These are phyloP conservation scores for Coccomyxa sp. DNA, from an alignment of 139 green algal species.

Conservation along the genomic window DNA sequence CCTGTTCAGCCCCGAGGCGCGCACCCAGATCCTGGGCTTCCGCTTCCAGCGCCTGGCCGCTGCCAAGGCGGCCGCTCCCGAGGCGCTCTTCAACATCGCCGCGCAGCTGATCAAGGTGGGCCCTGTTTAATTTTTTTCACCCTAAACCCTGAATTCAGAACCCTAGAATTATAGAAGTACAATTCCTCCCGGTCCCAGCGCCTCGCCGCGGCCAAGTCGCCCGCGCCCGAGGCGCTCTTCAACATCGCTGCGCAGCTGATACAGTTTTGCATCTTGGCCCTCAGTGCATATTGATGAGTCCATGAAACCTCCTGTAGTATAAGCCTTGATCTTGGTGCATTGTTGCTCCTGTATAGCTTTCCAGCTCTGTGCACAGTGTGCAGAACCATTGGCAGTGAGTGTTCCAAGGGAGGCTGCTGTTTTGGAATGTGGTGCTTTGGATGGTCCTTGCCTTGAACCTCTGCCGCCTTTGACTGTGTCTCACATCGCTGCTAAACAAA, in stretches of 20 bases:
- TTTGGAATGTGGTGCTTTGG: no score
- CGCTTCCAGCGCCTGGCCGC: conserved; percentile 14
- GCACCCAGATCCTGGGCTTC: conserved; percentile 38
- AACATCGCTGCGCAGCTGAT: conserved; percentile 53
- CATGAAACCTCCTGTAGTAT: no score
- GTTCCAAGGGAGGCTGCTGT: no score
- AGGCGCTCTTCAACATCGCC: conserved; percentile 24
- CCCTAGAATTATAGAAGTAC: no score
- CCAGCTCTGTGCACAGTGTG: no score
- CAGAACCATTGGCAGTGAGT: no score
- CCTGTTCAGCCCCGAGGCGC: conserved; percentile 21
- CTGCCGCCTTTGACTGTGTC: no score
- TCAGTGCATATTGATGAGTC: background rate
- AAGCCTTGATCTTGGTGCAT: no score
- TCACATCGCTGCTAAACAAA: no score
- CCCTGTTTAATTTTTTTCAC: background rate
- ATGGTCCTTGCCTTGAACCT: no score
- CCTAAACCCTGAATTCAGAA: no score
- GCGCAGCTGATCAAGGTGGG: conserved; percentile 62
- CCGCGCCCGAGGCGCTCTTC: background rate
- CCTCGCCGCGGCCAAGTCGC: background rate
- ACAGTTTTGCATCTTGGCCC: background rate
- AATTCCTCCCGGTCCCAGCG: conserved; percentile 26
- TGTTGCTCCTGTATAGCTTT: no score
- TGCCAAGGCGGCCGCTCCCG: background rate